Evolutionary conservation across 2,329 filamentous ascomycete species (phyloP).

Genomic region (Ophiocordyceps camponoti-floridani): DNA sequence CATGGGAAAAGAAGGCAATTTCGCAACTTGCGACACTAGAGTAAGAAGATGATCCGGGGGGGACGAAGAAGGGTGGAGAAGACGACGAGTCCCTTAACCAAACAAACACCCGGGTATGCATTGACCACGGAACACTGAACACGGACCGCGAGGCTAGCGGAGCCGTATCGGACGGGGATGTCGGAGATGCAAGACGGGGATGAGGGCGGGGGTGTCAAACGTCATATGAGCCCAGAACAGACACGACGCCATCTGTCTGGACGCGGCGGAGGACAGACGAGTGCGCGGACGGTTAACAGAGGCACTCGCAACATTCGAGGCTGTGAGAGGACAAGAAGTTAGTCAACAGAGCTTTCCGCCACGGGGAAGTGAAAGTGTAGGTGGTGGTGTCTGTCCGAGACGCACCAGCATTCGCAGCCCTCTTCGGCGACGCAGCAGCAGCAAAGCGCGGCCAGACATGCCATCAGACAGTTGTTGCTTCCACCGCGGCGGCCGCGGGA

Average conservation of each 20-base stretch:
- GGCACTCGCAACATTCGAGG: slow-evolving; percentile 23
- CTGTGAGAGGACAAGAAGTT: slow-evolving; percentile 5
- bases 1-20: neutral
- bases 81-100: neutral
- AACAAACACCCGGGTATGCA: neutral
- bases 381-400: neutral
- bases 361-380: too few relatives aligned
- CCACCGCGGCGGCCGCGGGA: slow-evolving; percentile 13
- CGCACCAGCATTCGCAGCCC: slow-evolving; percentile 30
- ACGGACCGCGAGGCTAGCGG: neutral
- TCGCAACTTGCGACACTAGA: neutral
- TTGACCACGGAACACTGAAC: neutral
- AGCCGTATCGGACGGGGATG: neutral
- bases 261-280: neutral
- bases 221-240: neutral
- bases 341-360: neutral
- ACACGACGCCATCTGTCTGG: neutral
- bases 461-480: slow-evolving; percentile 24
- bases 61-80: neutral
- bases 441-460: slow-evolving; percentile 29
- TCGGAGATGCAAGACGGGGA: neutral
- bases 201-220: neutral
- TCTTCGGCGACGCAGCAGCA: slow-evolving; percentile 33
- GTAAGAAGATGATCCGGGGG: neutral
- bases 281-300: slow-evolving; percentile 9